A percentile compares a stretch with the other conserved stretches of the same genome.
Evolutionary conservation across 2,329 filamentous ascomycete species (phyloP).

Genomic region (Monosporascus cannonballus): DNA sequence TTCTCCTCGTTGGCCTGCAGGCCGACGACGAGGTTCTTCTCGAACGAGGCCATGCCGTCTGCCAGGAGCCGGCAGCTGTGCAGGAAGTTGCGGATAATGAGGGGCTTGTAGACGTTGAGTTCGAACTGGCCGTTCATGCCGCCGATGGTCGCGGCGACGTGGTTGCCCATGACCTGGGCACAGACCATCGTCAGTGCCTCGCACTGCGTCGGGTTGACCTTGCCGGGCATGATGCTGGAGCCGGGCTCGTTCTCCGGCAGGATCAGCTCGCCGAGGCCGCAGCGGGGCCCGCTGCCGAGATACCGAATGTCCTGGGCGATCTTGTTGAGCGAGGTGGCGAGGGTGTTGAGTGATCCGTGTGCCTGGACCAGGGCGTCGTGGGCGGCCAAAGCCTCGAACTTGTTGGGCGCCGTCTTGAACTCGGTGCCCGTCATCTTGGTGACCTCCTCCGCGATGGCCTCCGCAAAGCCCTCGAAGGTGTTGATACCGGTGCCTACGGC

Average conservation of each 20-base stretch:
- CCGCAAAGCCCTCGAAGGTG: slow-evolving; percentile 93
- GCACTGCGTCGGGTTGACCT: slow-evolving; percentile 98
- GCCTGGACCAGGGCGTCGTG: slow-evolving; percentile 96
- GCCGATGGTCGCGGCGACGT: slow-evolving; percentile 85
- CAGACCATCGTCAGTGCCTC: slow-evolving; percentile 98
- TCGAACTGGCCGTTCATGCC: slow-evolving; percentile 98
- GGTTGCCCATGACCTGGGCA: slow-evolving; percentile 96
- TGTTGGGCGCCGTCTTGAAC: slow-evolving; percentile 97
- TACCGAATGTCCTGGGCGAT: slow-evolving; percentile 98
- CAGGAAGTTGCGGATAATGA: slow-evolving; percentile 90
- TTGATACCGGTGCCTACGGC: slow-evolving; percentile 97
- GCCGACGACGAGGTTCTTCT: slow-evolving; percentile 84
- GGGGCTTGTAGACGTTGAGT: slow-evolving; percentile 97
- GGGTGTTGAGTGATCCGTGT: slow-evolving; percentile 86
- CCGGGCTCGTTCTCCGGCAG: slow-evolving; percentile 98
- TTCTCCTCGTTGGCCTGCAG: slow-evolving; percentile 90
- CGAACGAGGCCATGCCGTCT: slow-evolving; percentile 92
- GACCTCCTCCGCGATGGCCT: slow-evolving; percentile 86
- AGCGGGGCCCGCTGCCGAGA: slow-evolving; percentile 90
- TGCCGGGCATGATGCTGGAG: slow-evolving; percentile 97
- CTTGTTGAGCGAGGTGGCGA: slow-evolving; percentile 89
- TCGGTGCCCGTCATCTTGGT: slow-evolving; percentile 86
- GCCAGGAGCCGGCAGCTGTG: slow-evolving; percentile 85
- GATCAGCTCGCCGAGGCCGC: slow-evolving; percentile 86
- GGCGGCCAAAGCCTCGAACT: slow-evolving; percentile 94